Percentiles rank a stretch among this genome's conserved stretches.
phyloP scores from a whole-genome alignment of 225 moss, liverwort and hornwort genomes.

The Pseudisothecium myosuroides region DNA sequence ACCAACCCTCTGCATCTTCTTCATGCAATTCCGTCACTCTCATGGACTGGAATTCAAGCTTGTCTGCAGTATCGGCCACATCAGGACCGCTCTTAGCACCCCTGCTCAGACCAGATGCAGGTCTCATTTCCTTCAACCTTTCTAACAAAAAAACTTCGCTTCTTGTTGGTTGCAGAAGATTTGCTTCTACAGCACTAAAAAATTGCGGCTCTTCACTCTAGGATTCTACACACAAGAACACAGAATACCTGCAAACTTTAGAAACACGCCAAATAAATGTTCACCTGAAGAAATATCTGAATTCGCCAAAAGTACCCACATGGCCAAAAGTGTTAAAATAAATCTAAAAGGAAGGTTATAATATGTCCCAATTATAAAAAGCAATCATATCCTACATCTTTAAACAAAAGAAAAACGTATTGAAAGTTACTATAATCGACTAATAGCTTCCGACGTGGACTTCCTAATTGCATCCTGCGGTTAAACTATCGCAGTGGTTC shows the following conservation, averaged over 20 bases:
- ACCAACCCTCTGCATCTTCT: constrained; percentile 64
- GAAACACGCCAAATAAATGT: not conserved
- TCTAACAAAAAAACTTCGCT: not conserved
- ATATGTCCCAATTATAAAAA: not conserved
- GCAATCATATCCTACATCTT: not conserved
- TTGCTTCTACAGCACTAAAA: not conserved
- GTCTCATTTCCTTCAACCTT: not conserved
- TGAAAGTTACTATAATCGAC: not conserved
- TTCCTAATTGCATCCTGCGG: not conserved
- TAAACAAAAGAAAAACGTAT: not conserved
- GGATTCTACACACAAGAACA: not conserved
- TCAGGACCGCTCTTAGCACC: not conserved
- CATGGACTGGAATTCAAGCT: constrained; percentile 16
- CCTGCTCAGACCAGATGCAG: not conserved
- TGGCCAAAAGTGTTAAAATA: no score
- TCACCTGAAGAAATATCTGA: not conserved
- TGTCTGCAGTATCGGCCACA: not conserved
- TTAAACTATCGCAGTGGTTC: not conserved
- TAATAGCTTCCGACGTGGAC: not conserved
- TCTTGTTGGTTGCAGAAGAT: not conserved
- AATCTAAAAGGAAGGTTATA: not conserved
- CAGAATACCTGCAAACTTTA: not conserved
- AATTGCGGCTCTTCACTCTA: not conserved
- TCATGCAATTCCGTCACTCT: constrained; percentile 23
- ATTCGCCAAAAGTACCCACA: not conserved